phyloP scores from a whole-genome alignment of 208 protist species.

The Zelonia costaricensis region DNA sequence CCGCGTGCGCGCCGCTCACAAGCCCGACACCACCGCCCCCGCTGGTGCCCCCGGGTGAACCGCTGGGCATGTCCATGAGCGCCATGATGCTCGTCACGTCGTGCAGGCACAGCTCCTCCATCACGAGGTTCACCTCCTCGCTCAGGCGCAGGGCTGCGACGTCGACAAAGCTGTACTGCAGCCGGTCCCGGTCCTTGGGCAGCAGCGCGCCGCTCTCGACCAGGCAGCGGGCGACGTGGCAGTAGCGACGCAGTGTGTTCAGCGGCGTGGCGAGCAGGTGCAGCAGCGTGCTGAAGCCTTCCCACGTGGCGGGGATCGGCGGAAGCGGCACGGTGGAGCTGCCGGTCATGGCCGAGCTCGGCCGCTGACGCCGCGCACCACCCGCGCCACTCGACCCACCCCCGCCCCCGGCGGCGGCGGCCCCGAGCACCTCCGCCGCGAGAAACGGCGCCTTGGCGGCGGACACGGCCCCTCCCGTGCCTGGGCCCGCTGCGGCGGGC shows the following conservation, averaged over 20 bases:
- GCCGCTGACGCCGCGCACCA: background rate
- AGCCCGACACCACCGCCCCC: background rate
- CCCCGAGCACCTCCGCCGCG: too few species aligned
- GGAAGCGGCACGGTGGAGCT: slow-evolving; percentile 19
- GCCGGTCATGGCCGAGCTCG: background rate
- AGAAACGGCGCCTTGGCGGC: too few species aligned
- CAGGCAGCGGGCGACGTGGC: slow-evolving; percentile 72
- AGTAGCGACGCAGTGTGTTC: slow-evolving; percentile 57
- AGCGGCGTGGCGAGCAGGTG: slow-evolving; percentile 75
- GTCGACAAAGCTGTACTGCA: slow-evolving; percentile 59
- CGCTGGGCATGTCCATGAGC: slow-evolving; percentile 51
- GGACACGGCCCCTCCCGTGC: too few species aligned
- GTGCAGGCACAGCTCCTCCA: slow-evolving; percentile 58
- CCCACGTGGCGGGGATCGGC: slow-evolving; percentile 56
- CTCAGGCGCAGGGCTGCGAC: slow-evolving; percentile 37
- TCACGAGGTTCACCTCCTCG: slow-evolving; percentile 58
- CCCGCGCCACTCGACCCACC: background rate
- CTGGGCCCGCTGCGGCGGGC: slow-evolving; percentile 1
- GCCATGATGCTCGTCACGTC: slow-evolving; percentile 59
- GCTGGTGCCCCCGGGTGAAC: background rate
- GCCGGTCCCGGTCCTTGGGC: slow-evolving; percentile 24
- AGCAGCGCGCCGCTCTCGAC: slow-evolving; percentile 52
- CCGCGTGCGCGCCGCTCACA: background rate
- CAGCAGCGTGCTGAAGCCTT: slow-evolving; percentile 73
- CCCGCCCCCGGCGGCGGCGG: background rate